Evolutionary conservation across 495 filamentous ascomycete species (phyloP).

Genomic region (Echria macrotheca): DNA sequence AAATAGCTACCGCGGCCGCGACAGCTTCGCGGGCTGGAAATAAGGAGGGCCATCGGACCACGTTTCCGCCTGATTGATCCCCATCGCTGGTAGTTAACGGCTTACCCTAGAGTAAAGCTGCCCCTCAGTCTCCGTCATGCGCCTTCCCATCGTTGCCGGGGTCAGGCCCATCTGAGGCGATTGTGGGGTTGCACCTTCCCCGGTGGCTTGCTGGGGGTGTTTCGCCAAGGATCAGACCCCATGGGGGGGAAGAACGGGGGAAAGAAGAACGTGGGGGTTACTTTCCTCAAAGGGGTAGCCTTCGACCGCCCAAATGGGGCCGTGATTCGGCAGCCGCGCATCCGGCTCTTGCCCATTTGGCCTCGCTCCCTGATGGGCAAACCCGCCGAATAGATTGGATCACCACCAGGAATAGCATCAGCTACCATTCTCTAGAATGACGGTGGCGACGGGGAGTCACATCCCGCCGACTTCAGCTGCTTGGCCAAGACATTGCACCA

Average conservation of each 20-base stretch:
- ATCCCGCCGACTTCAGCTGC: background rate
- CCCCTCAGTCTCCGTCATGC: too few species aligned
- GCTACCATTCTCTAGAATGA: background rate
- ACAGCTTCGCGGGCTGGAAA: background rate
- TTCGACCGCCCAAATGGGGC: background rate
- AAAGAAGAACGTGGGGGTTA: constrained; percentile 31
- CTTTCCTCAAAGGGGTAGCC: background rate
- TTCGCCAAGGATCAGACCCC: constrained; percentile 17
- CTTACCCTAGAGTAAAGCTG: too few species aligned
- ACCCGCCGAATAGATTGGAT: constrained; percentile 2
- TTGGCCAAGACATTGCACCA: too few species aligned
- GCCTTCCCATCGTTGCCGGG: too few species aligned
- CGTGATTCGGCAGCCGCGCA: constrained; percentile 13
- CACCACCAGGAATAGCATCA: constrained; percentile 8
- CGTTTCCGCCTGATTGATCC: too few species aligned
- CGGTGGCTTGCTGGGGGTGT: constrained; percentile 9
- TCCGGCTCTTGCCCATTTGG: background rate
- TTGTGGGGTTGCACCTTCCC: constrained; percentile 20
- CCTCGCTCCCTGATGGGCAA: background rate
- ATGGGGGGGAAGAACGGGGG: too few species aligned
- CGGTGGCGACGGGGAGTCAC: background rate
- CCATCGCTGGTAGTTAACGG: too few species aligned
- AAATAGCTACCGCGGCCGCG: constrained; percentile 1
- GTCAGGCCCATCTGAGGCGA: constrained; percentile 3
- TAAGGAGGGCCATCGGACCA: background rate